Base-by-base conservation (phyloP, 129 eudicot genomes). In the Pittosporum tobira region DNA sequence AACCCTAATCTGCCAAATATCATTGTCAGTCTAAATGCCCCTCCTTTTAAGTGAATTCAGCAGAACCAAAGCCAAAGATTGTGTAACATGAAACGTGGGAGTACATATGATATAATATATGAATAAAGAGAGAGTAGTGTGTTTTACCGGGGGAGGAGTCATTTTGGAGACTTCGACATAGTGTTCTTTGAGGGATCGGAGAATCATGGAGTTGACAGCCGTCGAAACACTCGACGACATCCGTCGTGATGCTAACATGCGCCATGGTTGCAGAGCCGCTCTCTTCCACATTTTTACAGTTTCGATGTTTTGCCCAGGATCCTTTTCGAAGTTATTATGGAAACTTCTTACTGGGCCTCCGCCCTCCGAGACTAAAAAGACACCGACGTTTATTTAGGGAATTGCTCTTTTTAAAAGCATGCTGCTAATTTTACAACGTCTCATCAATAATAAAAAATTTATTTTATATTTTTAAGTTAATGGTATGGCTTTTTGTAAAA, bases 181-280 rank as follows among this genome's bases (percentile, higher is more conserved):
- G 78, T 81, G 87, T 23, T 81, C 79, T 73, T 81, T 81, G 45
- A 81, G 79, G 15, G 87, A 81, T 1, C 79, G 87, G 48, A 76
- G 82, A 9, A 76, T 11, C 25, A 72, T 69, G 52, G 79, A 63
- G 71, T 69, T 80, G 46, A 80, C 78, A 51, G 73, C 76, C 49
- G 74, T 23, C 28, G 82, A 68, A 0, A 49, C 68, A 38, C 63
- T 29, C 24, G 75, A 49, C 21, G 80, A 61, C 44, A 18, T n/a
- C 5, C 18, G 58, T 30, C 77, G 65, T 0, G 59, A 61, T 2
- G 72, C 60, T 49, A 69, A 21, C 38, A 51, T 46, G 58, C 74
- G 73, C 77, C 79, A 51, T 15, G 57, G 73, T 16, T 42, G 64
- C 27, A 62, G 30, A 34, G 38, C 63, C 10, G 67, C 69, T 62